phyloP scores from a whole-genome alignment of 257 asterid species.

The Ocimum tenuiflorum region DNA sequence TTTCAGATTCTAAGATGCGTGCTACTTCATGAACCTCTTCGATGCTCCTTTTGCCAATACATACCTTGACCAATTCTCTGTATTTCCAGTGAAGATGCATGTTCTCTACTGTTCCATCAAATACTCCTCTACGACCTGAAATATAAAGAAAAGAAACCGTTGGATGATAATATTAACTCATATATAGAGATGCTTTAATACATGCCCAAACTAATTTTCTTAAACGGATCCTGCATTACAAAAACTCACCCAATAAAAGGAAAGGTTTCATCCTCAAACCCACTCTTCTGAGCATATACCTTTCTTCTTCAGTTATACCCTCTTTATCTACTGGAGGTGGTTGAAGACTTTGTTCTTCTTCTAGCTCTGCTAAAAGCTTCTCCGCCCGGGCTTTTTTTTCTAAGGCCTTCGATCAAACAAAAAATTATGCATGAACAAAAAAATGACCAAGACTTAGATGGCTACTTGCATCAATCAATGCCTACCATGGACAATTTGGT shows the following conservation, averaged over 20 bases:
- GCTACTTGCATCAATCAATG: constrained; percentile 17
- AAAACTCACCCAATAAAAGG: constrained; percentile 72
- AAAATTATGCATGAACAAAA: constrained; percentile 19
- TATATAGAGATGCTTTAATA: constrained; percentile 1
- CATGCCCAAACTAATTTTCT: background rate
- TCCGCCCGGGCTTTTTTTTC: constrained; percentile 71
- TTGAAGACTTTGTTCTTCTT: constrained; percentile 46
- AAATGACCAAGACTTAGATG: constrained; percentile 11
- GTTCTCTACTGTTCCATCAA: constrained; percentile 94
- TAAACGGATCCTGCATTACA: background rate
- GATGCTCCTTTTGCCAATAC: constrained; percentile 53
- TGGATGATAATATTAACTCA: background rate
- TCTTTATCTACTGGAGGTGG: constrained; percentile 68
- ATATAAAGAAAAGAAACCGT: constrained; percentile 23
- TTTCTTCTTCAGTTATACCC: constrained; percentile 96
- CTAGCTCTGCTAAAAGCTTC: constrained; percentile 64
- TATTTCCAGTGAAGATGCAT: constrained; percentile 99
- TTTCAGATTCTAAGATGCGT: constrained; percentile 73
- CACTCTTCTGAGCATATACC: constrained; percentile 85
- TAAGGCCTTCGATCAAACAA: constrained; percentile 54
- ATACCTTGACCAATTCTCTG: constrained; percentile 90
- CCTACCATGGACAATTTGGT: constrained; percentile 62
- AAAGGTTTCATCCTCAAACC: constrained; percentile 88
- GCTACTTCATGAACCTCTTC: constrained; percentile 73
- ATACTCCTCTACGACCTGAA: constrained; percentile 92